These are phyloP conservation scores for Penicillium subrubescens DNA, from an alignment of 495 filamentous ascomycete species.

Conservation along the genomic window DNA sequence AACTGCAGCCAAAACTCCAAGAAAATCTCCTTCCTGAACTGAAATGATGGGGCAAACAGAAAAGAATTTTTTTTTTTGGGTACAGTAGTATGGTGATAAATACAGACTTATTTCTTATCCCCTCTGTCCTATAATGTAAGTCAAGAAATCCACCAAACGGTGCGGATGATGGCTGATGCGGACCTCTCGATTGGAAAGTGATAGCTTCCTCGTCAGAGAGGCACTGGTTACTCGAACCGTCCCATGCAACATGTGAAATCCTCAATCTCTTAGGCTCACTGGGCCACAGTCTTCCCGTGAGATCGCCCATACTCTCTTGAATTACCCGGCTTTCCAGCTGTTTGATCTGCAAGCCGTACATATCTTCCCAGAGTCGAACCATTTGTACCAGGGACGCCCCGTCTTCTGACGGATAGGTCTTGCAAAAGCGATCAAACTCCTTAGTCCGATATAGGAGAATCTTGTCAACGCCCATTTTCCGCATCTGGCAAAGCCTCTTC, in stretches of 20 bases:
- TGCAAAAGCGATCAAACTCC: neutral
- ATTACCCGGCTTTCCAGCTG: neutral
- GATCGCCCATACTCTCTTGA: neutral
- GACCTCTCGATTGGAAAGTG: neutral
- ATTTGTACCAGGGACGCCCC: neutral
- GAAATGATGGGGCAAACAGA: constrained; percentile 19
- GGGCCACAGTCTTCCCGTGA: neutral
- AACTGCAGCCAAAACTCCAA: constrained; percentile 28
- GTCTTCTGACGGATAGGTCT: neutral
- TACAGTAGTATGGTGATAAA: constrained; percentile 9
- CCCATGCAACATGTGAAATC: neutral
- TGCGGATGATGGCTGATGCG: neutral
- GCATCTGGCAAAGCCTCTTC: neutral
- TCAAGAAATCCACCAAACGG: neutral
- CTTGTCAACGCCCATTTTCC: neutral
- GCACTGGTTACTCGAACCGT: neutral
- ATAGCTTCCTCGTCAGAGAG: neutral
- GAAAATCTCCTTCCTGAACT: constrained; percentile 18
- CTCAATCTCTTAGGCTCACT: neutral
- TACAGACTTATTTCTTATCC: neutral
- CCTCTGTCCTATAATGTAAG: neutral
- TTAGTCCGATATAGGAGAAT: neutral
- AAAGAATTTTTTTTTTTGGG: constrained; percentile 11
- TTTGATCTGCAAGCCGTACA: neutral
- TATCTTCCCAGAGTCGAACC: neutral